Conservation (phyloP, 1,139 yeast genomes). For the Yamadazyma jaroonii region DNA sequence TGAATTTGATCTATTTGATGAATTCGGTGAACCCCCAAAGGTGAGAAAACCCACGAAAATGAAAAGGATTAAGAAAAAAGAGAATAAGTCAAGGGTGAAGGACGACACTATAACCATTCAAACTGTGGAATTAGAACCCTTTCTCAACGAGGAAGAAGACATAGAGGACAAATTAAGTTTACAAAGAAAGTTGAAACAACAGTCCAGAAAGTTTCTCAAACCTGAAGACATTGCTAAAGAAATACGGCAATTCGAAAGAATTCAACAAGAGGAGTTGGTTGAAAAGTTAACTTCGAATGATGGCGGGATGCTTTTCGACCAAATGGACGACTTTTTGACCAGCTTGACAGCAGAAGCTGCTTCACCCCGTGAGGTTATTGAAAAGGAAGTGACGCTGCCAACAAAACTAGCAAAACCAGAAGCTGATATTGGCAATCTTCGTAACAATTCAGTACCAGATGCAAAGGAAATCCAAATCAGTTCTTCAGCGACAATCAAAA, state of each 20-base stretch:
- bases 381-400: constrained; percentile 7
- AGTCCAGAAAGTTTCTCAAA: constrained; percentile 23
- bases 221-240: constrained; percentile 51
- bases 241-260: constrained; percentile 29
- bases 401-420: too few relatives aligned
- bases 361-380: too few relatives aligned
- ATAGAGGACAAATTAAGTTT: constrained; percentile 39
- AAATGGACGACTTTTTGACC: constrained; percentile 56
- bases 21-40: constrained; percentile 20
- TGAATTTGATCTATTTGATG: constrained; percentile 22
- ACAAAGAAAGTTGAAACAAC: constrained; percentile 40
- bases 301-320: constrained; percentile 44
- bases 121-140: constrained; percentile 30
- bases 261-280: constrained; percentile 28
- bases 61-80: constrained; percentile 41
- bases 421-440: not conserved
- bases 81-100: constrained; percentile 10
- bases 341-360: constrained; percentile 20
- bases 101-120: constrained; percentile 22
- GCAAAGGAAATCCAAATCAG: too few relatives aligned
- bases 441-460: too few relatives aligned
- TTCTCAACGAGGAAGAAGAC: constrained; percentile 39
- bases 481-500: too few relatives aligned
- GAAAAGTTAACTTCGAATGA: constrained; percentile 21
- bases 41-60: constrained; percentile 29